Conservation (phyloP, 2,329 filamentous ascomycete species). For the Cytospora mali region DNA sequence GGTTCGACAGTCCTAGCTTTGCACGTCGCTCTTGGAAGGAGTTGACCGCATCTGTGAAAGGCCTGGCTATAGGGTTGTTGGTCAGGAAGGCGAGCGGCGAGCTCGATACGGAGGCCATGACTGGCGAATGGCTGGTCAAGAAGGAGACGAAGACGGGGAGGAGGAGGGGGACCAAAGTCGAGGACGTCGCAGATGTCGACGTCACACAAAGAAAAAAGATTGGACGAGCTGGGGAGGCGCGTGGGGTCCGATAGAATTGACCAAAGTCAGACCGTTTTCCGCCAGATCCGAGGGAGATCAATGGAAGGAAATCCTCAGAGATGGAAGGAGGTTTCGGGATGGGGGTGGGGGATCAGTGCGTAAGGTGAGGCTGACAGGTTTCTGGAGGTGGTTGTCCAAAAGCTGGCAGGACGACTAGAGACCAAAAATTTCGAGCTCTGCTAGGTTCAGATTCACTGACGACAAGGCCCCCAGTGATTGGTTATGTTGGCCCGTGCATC, state of each 20-base stretch:
- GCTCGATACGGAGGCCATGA: slow-evolving; percentile 52
- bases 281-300: neutral
- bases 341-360: slow-evolving; percentile 3
- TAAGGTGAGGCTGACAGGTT: slow-evolving; percentile 21
- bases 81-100: slow-evolving; percentile 67
- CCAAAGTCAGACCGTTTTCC: slow-evolving; percentile 7
- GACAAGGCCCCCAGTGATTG: slow-evolving; percentile 23
- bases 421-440: slow-evolving; percentile 29
- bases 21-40: slow-evolving; percentile 84
- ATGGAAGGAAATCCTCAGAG: slow-evolving; percentile 6
- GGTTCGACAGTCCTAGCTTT: slow-evolving; percentile 86
- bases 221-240: slow-evolving; percentile 4
- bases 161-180: no score
- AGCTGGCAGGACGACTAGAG: slow-evolving; percentile 19
- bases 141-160: neutral
- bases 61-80: slow-evolving; percentile 71
- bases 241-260: slow-evolving; percentile 13
- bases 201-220: slow-evolving; percentile 28
- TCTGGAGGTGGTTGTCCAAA: slow-evolving; percentile 16
- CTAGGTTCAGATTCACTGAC: slow-evolving; percentile 26
- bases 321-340: slow-evolving; percentile 7
- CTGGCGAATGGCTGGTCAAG: slow-evolving; percentile 32
- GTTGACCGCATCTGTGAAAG: slow-evolving; percentile 75
- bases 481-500: slow-evolving; percentile 11
- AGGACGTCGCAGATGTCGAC: slow-evolving; percentile 35